A percentile compares a stretch with the other conserved stretches of the same genome.
Conservation (phyloP, 2,329 filamentous ascomycete genomes). For the Penicillium capsulatum region DNA sequence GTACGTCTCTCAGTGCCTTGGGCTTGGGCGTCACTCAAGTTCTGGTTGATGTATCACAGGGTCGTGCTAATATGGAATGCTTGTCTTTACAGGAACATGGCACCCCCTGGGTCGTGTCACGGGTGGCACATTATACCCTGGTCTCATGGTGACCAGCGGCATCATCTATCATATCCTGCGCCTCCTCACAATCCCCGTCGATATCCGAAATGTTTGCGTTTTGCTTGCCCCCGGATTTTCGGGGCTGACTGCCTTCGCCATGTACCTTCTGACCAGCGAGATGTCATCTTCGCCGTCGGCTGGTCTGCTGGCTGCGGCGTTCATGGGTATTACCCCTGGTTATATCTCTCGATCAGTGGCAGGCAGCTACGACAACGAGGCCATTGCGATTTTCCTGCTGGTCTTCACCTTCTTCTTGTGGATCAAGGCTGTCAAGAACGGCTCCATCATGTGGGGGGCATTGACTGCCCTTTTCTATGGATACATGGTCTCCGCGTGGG, state of each 20-base stretch:
- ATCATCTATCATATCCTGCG: constrained; percentile 92
- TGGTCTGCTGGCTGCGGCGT: constrained; percentile 85
- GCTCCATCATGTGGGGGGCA: constrained; percentile 94
- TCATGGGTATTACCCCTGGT: constrained; percentile 96
- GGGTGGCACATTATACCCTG: constrained; percentile 96
- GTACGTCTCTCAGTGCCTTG: constrained; percentile 51
- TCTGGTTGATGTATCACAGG: constrained; percentile 2
- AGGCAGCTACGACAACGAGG: constrained; percentile 98
- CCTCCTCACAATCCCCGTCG: constrained; percentile 82
- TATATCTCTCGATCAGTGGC: constrained; percentile 98
- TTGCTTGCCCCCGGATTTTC: constrained; percentile 93
- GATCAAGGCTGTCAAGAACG: constrained; percentile 97
- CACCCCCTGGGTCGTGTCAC: constrained; percentile 97
- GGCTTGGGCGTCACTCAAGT: constrained; percentile 7
- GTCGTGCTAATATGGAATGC: constrained; percentile 19
- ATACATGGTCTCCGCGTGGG: constrained; percentile 99
- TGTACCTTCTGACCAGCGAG: constrained; percentile 93
- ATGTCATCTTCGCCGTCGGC: constrained; percentile 95
- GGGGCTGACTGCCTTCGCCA: constrained; percentile 83
- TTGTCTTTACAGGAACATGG: constrained; percentile 68
- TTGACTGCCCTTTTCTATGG: constrained; percentile 95
- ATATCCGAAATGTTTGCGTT: constrained; percentile 98
- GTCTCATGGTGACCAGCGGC: constrained; percentile 98
- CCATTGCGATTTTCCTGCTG: constrained; percentile 96
- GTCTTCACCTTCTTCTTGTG: constrained; percentile 98